Evolutionary conservation across 106 monocot genomes (phyloP), one percentile per base, ranked within the genome.

Genomic region (Dactylorhiza incarnata): DNA sequence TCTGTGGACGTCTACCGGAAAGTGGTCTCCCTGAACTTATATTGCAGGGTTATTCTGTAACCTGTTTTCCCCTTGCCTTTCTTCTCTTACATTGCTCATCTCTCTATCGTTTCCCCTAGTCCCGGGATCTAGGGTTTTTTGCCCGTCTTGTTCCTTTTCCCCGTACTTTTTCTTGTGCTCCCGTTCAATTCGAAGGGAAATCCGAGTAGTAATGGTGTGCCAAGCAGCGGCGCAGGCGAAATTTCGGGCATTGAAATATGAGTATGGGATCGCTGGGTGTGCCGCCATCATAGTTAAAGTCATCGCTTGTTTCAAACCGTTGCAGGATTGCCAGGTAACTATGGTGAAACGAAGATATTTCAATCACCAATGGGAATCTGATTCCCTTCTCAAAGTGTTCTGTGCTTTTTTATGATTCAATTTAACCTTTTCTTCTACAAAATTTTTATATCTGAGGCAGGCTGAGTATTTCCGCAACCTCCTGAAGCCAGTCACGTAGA

Each of bases 401-500:
- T 9, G 22, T n/a, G n/a, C 2, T 29, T 58, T 19, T 3, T 58
- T 58, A 20, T 58, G n/a, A 58, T 58, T 11, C 8, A 58, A 58
- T 58, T 58, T 12, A 29, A 19, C 20, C 22, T 22, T 58, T 58
- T 19, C 20, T 58, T 58, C 20, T 58, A 20, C 22, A 22, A 58
- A 20, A 11, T 58, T 13, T 29, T n/a, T n/a, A n/a, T 66, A 12
- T 29, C 29, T 66, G 43, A 19, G 54, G 26, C 81, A 95, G 95
- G 95, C 87, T 70, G 92, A 95, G 80, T 95, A 95, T 78, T 95
- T 95, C 81, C 95, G 95, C 58, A 84, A 89, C 22, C 87, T 95
- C n/a, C 87, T 95, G 56, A 95, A 92, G 78, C 94, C 91, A 12
- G 94, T 94, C 48, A 94, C 94, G 91, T 94, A 94, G 85, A 74